Evolutionary conservation across 495 filamentous ascomycete genomes (phyloP), one percentile per base, ranked within the genome.

Genomic region (Delitschia confertaspora): DNA sequence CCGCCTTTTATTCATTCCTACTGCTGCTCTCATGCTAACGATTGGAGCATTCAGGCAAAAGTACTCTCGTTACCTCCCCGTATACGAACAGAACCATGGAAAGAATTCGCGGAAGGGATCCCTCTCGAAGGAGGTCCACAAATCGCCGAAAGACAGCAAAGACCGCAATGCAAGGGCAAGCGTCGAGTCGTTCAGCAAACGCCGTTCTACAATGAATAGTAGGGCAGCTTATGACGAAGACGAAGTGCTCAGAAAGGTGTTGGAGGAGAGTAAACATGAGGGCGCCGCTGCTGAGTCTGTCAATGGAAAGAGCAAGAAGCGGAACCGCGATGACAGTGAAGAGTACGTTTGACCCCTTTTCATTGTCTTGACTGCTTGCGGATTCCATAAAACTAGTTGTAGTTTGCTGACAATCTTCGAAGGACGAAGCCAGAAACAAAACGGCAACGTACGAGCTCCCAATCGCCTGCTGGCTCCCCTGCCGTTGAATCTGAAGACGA

Each of bases 191-290:
- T 41, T 57, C 31, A 64, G 69, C 18, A 95, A 95, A 58, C 79
- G 91, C 40, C 79, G 91, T 11, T 93, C 89, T 20, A 99, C 91
- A 6, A 94, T 96, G 86, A 95, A 96, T 57, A 96, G 93, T 60
- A 77, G 89, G 38, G 88, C 91, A 36, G 88, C 85, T 4, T 95
- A 95, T 58, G 88, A 96, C 51, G 88, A 94, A 64, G 88, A 93
- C 49, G 91, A 95, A 62, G 79, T 85, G 45, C 60, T 99, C 22
- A 76, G 86, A 44, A 74, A 82, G 53, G 93, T 88, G 13, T 85
- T 99, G 55, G 91, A 96, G 61, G 88, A 93, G 45, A 99, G 91
- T 67, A 95, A 88, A 62, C 77, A 82, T 43, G 78, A 82, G 23
- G 69, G 66, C 3, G 62, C 63, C 35, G 60, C 63, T 30, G 69